Conservation (phyloP, 352 stramenopile genomes). For the Thraustotheca clavata region DNA sequence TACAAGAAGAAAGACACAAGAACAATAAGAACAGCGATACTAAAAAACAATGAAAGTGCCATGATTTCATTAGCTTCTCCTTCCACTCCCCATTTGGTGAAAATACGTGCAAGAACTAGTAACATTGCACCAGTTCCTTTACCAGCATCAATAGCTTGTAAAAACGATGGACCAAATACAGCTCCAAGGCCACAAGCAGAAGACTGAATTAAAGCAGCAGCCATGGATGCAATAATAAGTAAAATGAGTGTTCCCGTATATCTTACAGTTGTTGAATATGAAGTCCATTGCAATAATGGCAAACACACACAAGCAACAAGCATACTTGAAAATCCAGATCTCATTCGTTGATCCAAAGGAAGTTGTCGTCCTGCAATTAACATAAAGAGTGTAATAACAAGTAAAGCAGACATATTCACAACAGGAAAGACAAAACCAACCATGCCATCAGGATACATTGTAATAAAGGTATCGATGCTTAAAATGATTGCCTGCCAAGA, state of each 20-base stretch:
- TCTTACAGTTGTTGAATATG: constrained; percentile 23
- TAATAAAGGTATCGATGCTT: constrained; percentile 60
- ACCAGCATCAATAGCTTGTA: constrained; percentile 68
- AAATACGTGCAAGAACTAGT: constrained; percentile 51
- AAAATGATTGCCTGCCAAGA: constrained; percentile 75
- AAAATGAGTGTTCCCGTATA: constrained; percentile 53
- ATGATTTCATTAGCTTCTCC: constrained; percentile 23
- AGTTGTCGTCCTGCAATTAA: constrained; percentile 57
- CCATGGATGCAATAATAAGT: constrained; percentile 54
- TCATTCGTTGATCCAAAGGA: constrained; percentile 45
- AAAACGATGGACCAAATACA: constrained; percentile 68
- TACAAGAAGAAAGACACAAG: constrained; percentile 1
- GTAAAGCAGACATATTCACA: constrained; percentile 76
- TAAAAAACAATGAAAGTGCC: constrained; percentile 64
- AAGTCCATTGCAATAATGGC: constrained; percentile 36
- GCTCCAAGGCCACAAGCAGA: constrained; percentile 63
- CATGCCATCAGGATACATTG: constrained; percentile 52
- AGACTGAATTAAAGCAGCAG: constrained; percentile 59
- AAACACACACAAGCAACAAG: constrained; percentile 47
- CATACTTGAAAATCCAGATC: constrained; percentile 43
- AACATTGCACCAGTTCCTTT: constrained; percentile 71
- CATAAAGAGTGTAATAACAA: constrained; percentile 76
- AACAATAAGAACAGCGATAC: constrained; percentile 32
- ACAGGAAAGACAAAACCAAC: constrained; percentile 74
- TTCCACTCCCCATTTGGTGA: constrained; percentile 43